Conservation (phyloP, 108 stramenopile species). For the Hondaea fermentalgiana region DNA sequence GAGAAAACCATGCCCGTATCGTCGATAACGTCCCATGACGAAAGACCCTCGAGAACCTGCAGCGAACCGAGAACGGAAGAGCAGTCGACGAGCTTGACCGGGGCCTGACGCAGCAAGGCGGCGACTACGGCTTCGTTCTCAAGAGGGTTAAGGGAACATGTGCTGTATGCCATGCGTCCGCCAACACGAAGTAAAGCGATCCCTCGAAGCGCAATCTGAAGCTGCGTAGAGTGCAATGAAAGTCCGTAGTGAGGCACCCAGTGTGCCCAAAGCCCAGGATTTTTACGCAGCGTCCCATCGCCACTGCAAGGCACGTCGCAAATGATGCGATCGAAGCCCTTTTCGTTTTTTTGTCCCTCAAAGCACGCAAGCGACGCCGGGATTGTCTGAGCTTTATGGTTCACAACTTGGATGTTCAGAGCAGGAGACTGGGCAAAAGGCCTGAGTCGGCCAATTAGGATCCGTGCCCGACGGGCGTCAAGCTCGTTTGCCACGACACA, state of each 20-base stretch:
- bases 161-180: constrained; percentile 66
- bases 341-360: too few relatives aligned
- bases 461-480: constrained; percentile 62
- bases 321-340: constrained; percentile 51
- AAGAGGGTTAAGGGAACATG: constrained; percentile 78
- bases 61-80: neutral
- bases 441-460: constrained; percentile 83
- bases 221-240: constrained; percentile 62
- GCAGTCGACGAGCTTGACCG: constrained; percentile 31
- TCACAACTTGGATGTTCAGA: constrained; percentile 60
- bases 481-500: constrained; percentile 72
- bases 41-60: constrained; percentile 67
- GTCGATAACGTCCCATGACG: constrained; percentile 53
- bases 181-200: constrained; percentile 56
- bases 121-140: constrained; percentile 83
- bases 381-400: constrained; percentile 76
- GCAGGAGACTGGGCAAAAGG: constrained; percentile 56
- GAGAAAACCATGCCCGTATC: neutral
- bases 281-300: constrained; percentile 76
- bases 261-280: constrained; percentile 55
- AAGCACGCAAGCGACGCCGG: constrained; percentile 35
- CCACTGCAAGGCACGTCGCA: constrained; percentile 82
- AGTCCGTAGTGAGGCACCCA: constrained; percentile 60
- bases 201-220: constrained; percentile 60
- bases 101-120: constrained; percentile 26